A percentile compares a stretch with the other conserved stretches of the same genome.
Evolutionary conservation across 2,329 filamentous ascomycete species (phyloP).

Genomic region (Diaporthe vaccinii): DNA sequence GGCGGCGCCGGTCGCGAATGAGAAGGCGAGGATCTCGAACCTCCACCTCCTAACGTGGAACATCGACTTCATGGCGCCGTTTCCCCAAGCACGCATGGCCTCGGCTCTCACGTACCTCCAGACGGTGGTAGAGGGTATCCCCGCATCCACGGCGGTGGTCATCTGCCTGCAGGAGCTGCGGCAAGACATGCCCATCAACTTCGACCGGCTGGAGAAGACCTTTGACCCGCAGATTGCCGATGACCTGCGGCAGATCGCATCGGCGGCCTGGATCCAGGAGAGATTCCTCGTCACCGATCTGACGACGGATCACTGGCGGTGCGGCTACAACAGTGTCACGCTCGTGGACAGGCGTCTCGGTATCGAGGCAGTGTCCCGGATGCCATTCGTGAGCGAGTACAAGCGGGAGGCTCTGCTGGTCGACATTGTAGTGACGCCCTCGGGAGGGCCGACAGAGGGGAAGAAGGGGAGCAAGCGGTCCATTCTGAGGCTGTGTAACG

Average conservation of each 20-base stretch:
- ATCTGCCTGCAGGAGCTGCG: slow-evolving; percentile 64
- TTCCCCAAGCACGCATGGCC: slow-evolving; percentile 45
- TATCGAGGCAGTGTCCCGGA: slow-evolving; percentile 59
- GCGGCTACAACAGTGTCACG: slow-evolving; percentile 63
- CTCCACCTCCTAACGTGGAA: slow-evolving; percentile 50
- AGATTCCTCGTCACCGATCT: slow-evolving; percentile 63
- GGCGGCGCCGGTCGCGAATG: too few relatives aligned
- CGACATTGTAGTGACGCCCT: slow-evolving; percentile 53
- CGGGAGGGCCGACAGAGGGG: neutral
- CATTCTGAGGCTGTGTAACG: slow-evolving; percentile 35
- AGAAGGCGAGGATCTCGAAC: slow-evolving; percentile 38
- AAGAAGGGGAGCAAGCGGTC: neutral
- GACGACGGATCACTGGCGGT: slow-evolving; percentile 56
- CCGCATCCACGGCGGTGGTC: slow-evolving; percentile 49
- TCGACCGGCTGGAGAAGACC: neutral
- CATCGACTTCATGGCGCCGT: slow-evolving; percentile 52
- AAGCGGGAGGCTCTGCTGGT: slow-evolving; percentile 67
- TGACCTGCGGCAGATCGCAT: slow-evolving; percentile 59
- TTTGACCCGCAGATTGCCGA: slow-evolving; percentile 48
- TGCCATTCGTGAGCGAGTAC: slow-evolving; percentile 59
- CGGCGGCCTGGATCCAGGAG: slow-evolving; percentile 58
- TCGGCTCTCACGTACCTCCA: slow-evolving; percentile 46
- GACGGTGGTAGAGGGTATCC: slow-evolving; percentile 23
- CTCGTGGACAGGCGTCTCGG: slow-evolving; percentile 61
- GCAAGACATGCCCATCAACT: slow-evolving; percentile 22